phyloP scores from a whole-genome alignment of 2,329 filamentous ascomycete species.

The Penicillium italicum region DNA sequence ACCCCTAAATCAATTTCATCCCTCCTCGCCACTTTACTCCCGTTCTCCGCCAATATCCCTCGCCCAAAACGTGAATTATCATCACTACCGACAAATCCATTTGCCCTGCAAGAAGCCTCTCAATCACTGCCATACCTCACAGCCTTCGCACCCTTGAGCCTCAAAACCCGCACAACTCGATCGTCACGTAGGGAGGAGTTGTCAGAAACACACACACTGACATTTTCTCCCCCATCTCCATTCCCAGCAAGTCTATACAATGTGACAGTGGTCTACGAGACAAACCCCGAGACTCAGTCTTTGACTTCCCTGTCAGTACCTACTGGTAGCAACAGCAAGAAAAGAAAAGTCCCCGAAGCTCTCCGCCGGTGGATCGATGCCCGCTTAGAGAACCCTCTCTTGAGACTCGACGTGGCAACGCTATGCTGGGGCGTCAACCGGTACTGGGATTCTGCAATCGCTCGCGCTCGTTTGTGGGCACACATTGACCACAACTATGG shows the following conservation, averaged over 20 bases:
- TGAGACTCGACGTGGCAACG: conserved; percentile 39
- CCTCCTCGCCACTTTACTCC: conserved; percentile 40
- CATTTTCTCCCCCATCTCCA: conserved; percentile 35
- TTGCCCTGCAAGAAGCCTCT: conserved; percentile 51
- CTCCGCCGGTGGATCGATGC: conserved; percentile 36
- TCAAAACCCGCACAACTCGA: conserved; percentile 38
- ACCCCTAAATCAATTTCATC: conserved; percentile 32
- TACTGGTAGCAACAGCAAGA: conserved; percentile 12
- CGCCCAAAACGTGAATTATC: conserved; percentile 24
- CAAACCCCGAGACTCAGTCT: conserved; percentile 34
- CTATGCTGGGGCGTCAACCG: conserved; percentile 43
- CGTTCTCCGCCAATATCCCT: conserved; percentile 34
- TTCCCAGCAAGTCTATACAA: conserved; percentile 36
- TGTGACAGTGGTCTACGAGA: conserved; percentile 34
- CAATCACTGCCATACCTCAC: conserved; percentile 68
- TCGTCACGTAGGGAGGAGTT: conserved; percentile 20
- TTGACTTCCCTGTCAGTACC: conserved; percentile 33
- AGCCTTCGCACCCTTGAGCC: conserved; percentile 65
- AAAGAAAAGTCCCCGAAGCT: conserved; percentile 27
- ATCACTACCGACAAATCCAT: conserved; percentile 60
- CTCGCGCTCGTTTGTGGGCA: conserved; percentile 39
- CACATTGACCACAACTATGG: conserved; percentile 29
- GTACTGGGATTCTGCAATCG: conserved; percentile 41
- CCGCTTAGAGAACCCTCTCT: conserved; percentile 34
- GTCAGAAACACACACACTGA: conserved; percentile 36